Conservation (phyloP, 768 basidiomycete species). For the Hericium coralloides region DNA sequence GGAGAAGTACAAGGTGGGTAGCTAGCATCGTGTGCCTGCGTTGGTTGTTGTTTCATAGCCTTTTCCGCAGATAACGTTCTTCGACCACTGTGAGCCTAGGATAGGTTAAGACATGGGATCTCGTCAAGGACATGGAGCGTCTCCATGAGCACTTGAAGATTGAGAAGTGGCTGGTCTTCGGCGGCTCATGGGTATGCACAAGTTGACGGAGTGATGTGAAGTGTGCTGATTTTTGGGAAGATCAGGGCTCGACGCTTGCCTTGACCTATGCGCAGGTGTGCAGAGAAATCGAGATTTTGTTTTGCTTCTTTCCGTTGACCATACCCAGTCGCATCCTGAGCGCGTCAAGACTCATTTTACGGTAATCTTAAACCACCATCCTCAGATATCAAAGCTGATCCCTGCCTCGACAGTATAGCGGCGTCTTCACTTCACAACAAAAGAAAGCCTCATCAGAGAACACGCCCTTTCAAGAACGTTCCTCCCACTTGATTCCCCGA, state of each 20-base stretch:
- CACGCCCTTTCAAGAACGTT: conserved; percentile 51
- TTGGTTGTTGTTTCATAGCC: not conserved
- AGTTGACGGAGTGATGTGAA: not conserved
- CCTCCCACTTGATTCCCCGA: conserved; percentile 80
- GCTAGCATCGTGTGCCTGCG: not conserved
- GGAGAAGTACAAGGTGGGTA: conserved; percentile 63
- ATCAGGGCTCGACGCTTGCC: conserved; percentile 76
- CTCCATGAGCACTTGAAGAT: conserved; percentile 67
- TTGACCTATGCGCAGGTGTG: conserved; percentile 77
- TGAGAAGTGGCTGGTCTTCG: conserved; percentile 91
- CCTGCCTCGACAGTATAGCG: conserved; percentile 32
- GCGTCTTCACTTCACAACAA: conserved; percentile 85
- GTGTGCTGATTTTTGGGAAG: not conserved
- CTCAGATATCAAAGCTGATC: too few relatives aligned
- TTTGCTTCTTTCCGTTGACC: not conserved
- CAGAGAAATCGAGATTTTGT: not conserved
- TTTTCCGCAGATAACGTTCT: conserved; percentile 57
- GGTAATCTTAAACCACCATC: conserved; percentile 30
- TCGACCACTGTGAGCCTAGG: conserved; percentile 80
- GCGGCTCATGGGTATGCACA: conserved; percentile 74
- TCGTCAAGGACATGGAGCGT: conserved; percentile 84
- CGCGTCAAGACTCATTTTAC: conserved; percentile 73
- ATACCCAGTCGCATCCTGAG: conserved; percentile 62
- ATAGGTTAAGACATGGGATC: conserved; percentile 91
- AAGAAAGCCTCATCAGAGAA: conserved; percentile 32